Base-by-base conservation (phyloP, 2,329 filamentous ascomycete genomes). In the Acarospora socialis region DNA sequence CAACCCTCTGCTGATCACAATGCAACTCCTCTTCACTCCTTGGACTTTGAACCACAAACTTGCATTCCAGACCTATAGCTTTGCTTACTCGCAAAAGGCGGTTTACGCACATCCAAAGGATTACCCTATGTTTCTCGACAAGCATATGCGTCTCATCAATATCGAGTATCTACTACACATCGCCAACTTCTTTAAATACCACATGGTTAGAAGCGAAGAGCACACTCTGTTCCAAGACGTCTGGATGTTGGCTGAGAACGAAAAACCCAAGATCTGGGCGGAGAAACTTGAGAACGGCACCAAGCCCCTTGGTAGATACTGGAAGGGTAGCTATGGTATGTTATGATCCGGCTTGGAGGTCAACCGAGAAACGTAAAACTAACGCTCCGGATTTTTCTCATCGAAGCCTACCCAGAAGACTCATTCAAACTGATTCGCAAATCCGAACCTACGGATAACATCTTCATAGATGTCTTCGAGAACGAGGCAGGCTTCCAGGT, bases 121-220 rank as follows among this genome's bases (percentile, higher is more conserved):
- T 0, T 48, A 49, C 3, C 59, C 58, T 0, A 47, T 69, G 4
- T 68, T 63, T 40, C 24, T 32, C 7, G 61, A 60, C 10, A 37
- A 38, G 19, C 46, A 50, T 15, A 49, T 52, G 19, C 33, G 46
- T 3, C 38, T 53, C 1, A 41, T 69, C 30, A 61, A 68, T 38
- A 48, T 63, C 32, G 45, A 54, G 2, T 66, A 59, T 57, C 31
- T 61, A 2, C 44, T 67, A 4, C 58, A 68, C 38, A 50, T 58
- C 22, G 44, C 64, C 25, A 66, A 67, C 38, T 70, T 69, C 53
- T 70, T 68, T 51, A 60, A 60, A 27, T 57, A 60, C 29, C 63
- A 70, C 38, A 56, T 69, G 45, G 55, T 55, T 23, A 43, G 43
- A 5, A 28, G 47, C 6, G 49, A 49, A 3, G 53, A 58, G n/a